These are phyloP conservation scores for Thymus mandschuricus DNA, from an alignment of 257 asterid genomes.

Conservation along the genomic window DNA sequence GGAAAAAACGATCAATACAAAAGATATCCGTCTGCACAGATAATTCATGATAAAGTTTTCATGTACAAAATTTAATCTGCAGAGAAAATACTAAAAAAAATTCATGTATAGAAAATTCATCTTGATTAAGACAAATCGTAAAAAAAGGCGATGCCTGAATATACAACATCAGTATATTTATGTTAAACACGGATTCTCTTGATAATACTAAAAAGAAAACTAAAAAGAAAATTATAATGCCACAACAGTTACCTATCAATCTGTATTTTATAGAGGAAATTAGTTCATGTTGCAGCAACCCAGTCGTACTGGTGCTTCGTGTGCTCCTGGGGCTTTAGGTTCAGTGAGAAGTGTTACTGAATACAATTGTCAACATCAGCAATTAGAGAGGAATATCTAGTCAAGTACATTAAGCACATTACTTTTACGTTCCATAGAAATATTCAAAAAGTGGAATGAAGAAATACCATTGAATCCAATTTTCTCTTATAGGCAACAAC, in stretches of 20 bases:
- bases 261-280: conserved; percentile 91
- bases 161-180: not conserved
- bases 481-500: conserved; percentile 94
- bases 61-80: too few relatives aligned
- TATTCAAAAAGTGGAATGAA: not conserved
- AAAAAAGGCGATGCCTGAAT: not conserved
- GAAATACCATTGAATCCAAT: conserved; percentile 89
- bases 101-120: not conserved
- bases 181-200: not conserved
- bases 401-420: not conserved
- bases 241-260: conserved; percentile 57
- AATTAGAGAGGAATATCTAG: not conserved
- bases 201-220: not conserved
- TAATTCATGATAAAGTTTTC: too few relatives aligned
- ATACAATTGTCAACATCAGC: conserved; percentile 8
- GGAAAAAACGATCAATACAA: not conserved
- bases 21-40: not conserved
- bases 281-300: conserved; percentile 98
- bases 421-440: too few relatives aligned
- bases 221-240: not conserved
- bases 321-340: conserved; percentile 99
- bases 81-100: not conserved
- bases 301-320: conserved; percentile 92
- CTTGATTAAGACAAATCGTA: not conserved
- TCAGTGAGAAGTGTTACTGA: conserved; percentile 94